phyloP scores from a whole-genome alignment of 345 rosid species.

The Heritiera fomes region DNA sequence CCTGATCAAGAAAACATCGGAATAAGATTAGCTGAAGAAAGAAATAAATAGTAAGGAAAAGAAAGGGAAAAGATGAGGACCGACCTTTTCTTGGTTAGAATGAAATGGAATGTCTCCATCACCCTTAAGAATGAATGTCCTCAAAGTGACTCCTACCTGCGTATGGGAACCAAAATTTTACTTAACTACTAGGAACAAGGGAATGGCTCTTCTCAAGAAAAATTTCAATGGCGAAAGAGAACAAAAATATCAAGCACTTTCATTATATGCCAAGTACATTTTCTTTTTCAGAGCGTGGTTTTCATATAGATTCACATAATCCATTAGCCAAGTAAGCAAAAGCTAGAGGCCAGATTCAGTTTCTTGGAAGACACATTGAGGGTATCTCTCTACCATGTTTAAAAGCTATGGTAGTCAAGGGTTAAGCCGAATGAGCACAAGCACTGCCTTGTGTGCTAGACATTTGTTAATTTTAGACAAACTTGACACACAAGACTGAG shows the following conservation, averaged over 20 bases:
- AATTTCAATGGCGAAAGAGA: constrained; percentile 20
- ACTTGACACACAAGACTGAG: constrained; percentile 17
- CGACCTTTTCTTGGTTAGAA: constrained; percentile 61
- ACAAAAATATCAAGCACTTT: constrained; percentile 27
- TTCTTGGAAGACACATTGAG: constrained; percentile 29
- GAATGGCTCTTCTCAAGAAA: constrained; percentile 27
- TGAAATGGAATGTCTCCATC: constrained; percentile 81
- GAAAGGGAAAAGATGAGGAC: constrained; percentile 42
- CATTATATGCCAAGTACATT: constrained; percentile 26
- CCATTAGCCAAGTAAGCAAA: constrained; percentile 18
- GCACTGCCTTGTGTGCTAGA: constrained; percentile 9
- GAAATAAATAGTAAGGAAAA: constrained; percentile 26
- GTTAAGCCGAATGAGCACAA: constrained; percentile 42
- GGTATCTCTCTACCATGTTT: constrained; percentile 24
- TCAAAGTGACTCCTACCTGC: constrained; percentile 63
- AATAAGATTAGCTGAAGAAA: constrained; percentile 30
- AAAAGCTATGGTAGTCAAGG: constrained; percentile 18
- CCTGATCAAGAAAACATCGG: constrained; percentile 46
- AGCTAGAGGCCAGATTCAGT: constrained; percentile 28
- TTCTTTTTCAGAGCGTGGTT: constrained; percentile 20
- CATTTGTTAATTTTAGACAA: neutral
- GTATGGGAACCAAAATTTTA: constrained; percentile 53
- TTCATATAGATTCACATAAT: constrained; percentile 30
- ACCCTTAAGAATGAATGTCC: constrained; percentile 52
- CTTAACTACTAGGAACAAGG: constrained; percentile 28